Evolutionary conservation across 768 basidiomycete genomes (phyloP), one percentile per base, ranked within the genome.

Genomic region (Amanita pseudoporphyria): DNA sequence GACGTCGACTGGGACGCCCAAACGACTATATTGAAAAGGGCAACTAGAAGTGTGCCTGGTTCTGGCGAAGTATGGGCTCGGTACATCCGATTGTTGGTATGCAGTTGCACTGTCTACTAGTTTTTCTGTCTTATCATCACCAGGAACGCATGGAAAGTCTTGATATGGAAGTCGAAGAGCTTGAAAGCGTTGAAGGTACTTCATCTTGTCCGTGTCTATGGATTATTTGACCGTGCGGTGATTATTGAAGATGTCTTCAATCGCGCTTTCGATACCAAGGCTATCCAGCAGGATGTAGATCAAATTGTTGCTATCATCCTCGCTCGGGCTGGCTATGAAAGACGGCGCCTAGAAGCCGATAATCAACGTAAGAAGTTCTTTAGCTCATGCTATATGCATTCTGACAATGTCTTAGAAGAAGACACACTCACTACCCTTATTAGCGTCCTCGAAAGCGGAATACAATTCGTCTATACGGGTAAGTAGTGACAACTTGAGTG

Each of bases 51-150:
- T 58, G 79, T 82, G 0, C 87, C 89, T 35, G 76, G 71, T 14
- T 86, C 76, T 30, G 89, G 89, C 16, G 84, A 87, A 57, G 67
- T 88, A 13, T 87, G 85, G 83, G 81, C 86, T 5, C 72, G 80
- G 36, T 87, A 87, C 60, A 79, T 92, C 10, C 79, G 85, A 33
- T 76, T 77, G 54, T 57, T 86, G 64, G 89, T 86, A 48, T 54
- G 75, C 58, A 12, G 10, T 28, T 19, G 16, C 47, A 24, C 43
- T 13, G 31, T 18, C 42, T 42, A 36, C 45, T 38, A 30, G 50
- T 44, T 9, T 35, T 6, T 51, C 47, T 43, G 6, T 22, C 49
- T 50, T 13, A 44, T 26, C 35, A 6, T 19, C 18, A 38, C n/a
- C 49, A 78, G 73, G 77, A 82, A 63, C 68, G 72, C 19, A 10